These are phyloP conservation scores for Aureobasidium melanogenum DNA, from an alignment of 2,329 filamentous ascomycete genomes.

Conservation along the genomic window DNA sequence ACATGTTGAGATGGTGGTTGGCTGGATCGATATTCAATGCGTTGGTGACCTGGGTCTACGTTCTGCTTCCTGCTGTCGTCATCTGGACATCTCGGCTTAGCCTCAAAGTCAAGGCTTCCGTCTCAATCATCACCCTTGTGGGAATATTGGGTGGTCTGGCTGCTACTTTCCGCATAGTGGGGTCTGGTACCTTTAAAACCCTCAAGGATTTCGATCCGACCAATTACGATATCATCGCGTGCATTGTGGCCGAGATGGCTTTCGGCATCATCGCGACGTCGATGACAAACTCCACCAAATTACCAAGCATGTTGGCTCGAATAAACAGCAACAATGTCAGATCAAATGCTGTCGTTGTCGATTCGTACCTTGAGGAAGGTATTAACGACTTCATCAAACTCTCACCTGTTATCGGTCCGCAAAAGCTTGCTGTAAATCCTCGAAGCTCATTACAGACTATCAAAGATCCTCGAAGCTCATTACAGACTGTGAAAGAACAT, in stretches of 20 bases:
- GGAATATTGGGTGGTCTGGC: slow-evolving; percentile 23
- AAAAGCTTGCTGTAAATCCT: background rate
- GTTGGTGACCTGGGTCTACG: slow-evolving; percentile 28
- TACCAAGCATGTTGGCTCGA: background rate
- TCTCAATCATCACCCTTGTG: slow-evolving; percentile 31
- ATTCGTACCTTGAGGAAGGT: background rate
- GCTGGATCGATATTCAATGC: slow-evolving; percentile 27
- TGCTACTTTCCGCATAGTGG: slow-evolving; percentile 20
- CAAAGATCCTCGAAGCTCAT: background rate
- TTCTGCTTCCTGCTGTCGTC: slow-evolving; percentile 31
- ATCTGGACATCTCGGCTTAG: slow-evolving; percentile 34
- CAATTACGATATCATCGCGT: slow-evolving; percentile 22
- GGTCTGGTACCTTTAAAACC: slow-evolving; percentile 13
- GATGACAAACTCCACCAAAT: background rate
- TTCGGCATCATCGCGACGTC: slow-evolving; percentile 15
- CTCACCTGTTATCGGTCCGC: background rate
- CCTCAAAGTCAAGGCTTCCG: slow-evolving; percentile 31
- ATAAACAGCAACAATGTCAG: background rate
- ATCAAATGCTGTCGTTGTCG: background rate
- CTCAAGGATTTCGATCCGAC: slow-evolving; percentile 19
- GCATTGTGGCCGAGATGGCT: slow-evolving; percentile 25
- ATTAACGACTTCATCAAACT: background rate
- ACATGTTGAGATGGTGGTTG: slow-evolving; percentile 18
- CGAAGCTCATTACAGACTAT: background rate
- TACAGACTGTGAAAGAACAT: background rate